Base-by-base conservation (phyloP, 2,329 filamentous ascomycete genomes). In the Zarea fungicola region DNA sequence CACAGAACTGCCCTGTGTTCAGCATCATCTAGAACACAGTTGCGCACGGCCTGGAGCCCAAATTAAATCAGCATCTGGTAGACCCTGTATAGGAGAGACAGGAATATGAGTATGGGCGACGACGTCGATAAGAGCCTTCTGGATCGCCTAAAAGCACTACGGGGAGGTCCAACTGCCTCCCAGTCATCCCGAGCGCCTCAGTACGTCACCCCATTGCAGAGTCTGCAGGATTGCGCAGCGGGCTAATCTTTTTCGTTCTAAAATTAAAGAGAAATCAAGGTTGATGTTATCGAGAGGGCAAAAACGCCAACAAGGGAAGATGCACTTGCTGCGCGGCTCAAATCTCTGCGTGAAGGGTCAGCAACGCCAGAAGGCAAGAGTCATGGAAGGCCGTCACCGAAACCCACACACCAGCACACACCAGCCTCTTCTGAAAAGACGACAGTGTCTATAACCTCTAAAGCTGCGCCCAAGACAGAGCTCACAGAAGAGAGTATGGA, bases 61-160 rank as follows among this genome's bases (percentile, higher is more conserved):
- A n/a, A n/a, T n/a, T n/a, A n/a, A n/a, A n/a, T n/a, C n/a, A n/a
- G n/a, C n/a, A n/a, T n/a, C n/a, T n/a, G n/a, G n/a, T n/a, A n/a
- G n/a, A n/a, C n/a, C n/a, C n/a, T n/a, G n/a, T n/a, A n/a, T n/a
- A n/a, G n/a, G n/a, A n/a, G n/a, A n/a, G n/a, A n/a, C n/a, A n/a
- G n/a, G n/a, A n/a, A n/a, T 16, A 36, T 1, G 6, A 28, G 19
- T 25, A 69, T 69, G 67, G 57, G 63, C 6, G 57, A 64, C 51
- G 60, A 65, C 28, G 48, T 67, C 25, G 76, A 80, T 55, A 70
- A 65, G 52, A 72, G 71, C 18, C 64, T 82, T 21, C 63, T 81
- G 19, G 73, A 77, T 49, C 73, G 78, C 25, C 67, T 82, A 25
- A 77, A 78, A 44, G 78, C 78, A 9, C 64, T 82, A 31, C 62